Conservation (phyloP, 2,329 filamentous ascomycete species). For the Pseudogymnoascus pannorum region DNA sequence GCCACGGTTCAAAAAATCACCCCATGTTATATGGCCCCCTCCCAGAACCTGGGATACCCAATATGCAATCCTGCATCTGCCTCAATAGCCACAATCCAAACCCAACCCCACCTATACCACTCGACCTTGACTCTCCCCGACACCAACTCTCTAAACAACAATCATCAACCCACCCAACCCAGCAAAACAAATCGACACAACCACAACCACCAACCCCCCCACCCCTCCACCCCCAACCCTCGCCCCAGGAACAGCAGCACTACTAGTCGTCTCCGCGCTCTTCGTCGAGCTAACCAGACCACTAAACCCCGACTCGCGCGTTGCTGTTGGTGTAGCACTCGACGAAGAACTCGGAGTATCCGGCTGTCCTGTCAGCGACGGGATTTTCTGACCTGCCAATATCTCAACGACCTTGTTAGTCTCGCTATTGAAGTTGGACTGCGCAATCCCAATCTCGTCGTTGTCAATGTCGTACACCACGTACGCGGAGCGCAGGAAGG, state of each 20-base stretch:
- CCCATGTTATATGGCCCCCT: background rate
- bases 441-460: conserved; percentile 44
- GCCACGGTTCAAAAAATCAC: background rate
- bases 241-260: background rate
- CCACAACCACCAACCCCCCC: background rate
- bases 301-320: background rate
- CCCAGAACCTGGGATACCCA: background rate
- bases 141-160: background rate
- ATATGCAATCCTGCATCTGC: background rate
- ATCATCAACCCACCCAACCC: background rate
- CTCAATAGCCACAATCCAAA: background rate
- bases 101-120: background rate
- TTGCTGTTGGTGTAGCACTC: background rate
- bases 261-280: background rate
- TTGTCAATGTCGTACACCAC: conserved; percentile 48
- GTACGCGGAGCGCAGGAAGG: conserved; percentile 52
- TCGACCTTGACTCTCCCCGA: background rate
- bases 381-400: conserved; percentile 11
- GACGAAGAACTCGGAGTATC: background rate
- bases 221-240: background rate
- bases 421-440: conserved; percentile 43
- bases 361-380: background rate
- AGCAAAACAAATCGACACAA: background rate
- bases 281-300: background rate
- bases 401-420: conserved; percentile 41